These are phyloP conservation scores for Tuctoria greenei DNA, from an alignment of 176 grass and related monocot genomes.

Conservation along the genomic window DNA sequence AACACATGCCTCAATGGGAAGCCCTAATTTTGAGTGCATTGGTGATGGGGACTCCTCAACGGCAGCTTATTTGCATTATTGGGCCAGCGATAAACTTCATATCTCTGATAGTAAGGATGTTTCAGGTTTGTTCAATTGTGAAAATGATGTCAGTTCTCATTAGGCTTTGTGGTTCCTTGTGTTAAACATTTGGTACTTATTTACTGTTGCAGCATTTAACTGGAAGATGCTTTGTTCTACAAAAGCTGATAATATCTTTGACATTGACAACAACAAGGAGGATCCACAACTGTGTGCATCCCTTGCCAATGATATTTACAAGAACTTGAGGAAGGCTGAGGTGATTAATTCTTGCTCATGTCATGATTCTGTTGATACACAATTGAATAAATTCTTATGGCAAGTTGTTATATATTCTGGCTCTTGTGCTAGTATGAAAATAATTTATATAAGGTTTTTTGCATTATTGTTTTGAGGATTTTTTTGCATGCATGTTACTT, in stretches of 20 bases:
- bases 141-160: background rate
- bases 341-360: slow-evolving; percentile 44
- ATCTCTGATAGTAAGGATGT: slow-evolving; percentile 47
- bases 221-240: slow-evolving; percentile 43
- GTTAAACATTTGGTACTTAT: slow-evolving; percentile 1
- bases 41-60: slow-evolving; percentile 50
- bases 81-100: slow-evolving; percentile 50
- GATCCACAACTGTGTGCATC: slow-evolving; percentile 60
- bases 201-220: slow-evolving; percentile 44
- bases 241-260: slow-evolving; percentile 36
- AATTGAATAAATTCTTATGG: slow-evolving; percentile 13
- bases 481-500: background rate
- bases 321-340: slow-evolving; percentile 72
- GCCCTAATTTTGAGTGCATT: slow-evolving; percentile 55
- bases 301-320: slow-evolving; percentile 51
- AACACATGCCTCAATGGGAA: slow-evolving; percentile 64
- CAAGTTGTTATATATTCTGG: slow-evolving; percentile 18
- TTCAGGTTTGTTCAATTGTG: slow-evolving; percentile 49
- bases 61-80: slow-evolving; percentile 54
- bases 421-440: background rate
- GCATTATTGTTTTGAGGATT: background rate
- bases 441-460: background rate
- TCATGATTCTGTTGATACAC: background rate
- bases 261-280: slow-evolving; percentile 47
- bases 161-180: slow-evolving; percentile 2